Evolutionary conservation across 352 stramenopile genomes (phyloP), one percentile per base, ranked within the genome.

Genomic region (Globisporangium yorkense): DNA sequence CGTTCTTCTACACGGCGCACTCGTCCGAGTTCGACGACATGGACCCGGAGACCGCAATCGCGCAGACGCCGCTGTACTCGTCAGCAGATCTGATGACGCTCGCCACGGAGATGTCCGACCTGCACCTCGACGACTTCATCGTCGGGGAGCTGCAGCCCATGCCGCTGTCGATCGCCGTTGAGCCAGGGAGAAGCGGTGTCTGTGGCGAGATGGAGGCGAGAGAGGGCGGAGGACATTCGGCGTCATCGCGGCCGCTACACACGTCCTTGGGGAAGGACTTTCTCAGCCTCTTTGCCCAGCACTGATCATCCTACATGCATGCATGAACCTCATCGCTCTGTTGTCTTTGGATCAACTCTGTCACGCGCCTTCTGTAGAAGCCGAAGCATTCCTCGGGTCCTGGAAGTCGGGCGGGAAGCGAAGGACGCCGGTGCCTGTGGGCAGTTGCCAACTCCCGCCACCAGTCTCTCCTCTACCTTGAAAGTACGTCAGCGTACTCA

Each of bases 261-360:
- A 93, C 84, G 8, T 93, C 84, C 0, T 49, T 93, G 0, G 84
- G 80, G 1, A 74, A 83, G 63, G 84, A 93, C 53, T 90, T 91
- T 41, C 64, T 93, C 12, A 87, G 80, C 59, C 70, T 93, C 18
- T 93, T 93, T 63, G 80, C 83, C 31, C 82, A 89, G 35, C 78
- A 87, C 45, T 90, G 74, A 72, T 43, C 37, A 15, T 12, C 18
- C 37, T 18, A 35, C 20, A 61, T n/a, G 21, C 29, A 54, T 45
- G 33, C 16, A 43, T 5, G 3, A 13, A 43, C 10, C 12, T 18
- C 2, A 4, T 18, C 3, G 37, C 37, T 43, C 18, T 15, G 12
- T 0, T 13, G 10, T 18, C 4, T 43, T 40, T 18, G 37, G 18
- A 13, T 43, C 37, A 43, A 24, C 52, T 43, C 31, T 18, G 8